phyloP scores from a whole-genome alignment of 139 green algal species.

The Yamagishiella unicocca region DNA sequence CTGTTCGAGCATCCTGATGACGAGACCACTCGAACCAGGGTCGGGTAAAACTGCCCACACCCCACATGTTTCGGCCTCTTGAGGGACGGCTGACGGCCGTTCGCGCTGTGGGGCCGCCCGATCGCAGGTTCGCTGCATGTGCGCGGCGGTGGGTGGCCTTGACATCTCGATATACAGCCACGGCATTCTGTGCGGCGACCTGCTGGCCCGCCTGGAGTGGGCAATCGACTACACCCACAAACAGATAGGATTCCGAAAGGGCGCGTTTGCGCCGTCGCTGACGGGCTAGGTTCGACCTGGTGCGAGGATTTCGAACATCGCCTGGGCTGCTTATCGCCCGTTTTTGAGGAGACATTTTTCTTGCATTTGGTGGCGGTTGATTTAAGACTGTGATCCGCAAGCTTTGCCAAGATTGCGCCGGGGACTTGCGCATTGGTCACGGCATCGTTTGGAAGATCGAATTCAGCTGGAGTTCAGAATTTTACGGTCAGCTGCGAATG shows the following conservation, averaged over 20 bases:
- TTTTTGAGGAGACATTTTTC: not conserved
- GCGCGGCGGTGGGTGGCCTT: constrained; percentile 41
- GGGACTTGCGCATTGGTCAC: no score
- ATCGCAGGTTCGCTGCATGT: constrained; percentile 52
- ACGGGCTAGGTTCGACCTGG: not conserved
- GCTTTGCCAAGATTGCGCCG: no score
- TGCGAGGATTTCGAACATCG: not conserved
- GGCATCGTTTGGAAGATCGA: no score
- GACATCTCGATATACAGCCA: constrained; percentile 61
- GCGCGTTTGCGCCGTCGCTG: not conserved
- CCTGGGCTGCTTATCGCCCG: not conserved
- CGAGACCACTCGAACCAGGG: no score
- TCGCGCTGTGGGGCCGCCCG: no score
- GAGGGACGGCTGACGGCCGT: no score
- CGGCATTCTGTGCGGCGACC: constrained; percentile 68
- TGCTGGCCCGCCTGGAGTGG: constrained; percentile 51
- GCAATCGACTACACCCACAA: constrained; percentile 63
- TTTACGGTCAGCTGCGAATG: no score
- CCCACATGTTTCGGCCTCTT: no score
- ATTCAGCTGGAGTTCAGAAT: no score
- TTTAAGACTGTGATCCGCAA: not conserved
- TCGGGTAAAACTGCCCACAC: no score
- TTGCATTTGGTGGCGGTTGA: not conserved
- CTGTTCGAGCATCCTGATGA: no score
- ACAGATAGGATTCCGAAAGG: constrained; percentile 54